Evolutionary conservation across 176 grass and related monocot species (phyloP).

Genomic region (Aegilops speltoides): DNA sequence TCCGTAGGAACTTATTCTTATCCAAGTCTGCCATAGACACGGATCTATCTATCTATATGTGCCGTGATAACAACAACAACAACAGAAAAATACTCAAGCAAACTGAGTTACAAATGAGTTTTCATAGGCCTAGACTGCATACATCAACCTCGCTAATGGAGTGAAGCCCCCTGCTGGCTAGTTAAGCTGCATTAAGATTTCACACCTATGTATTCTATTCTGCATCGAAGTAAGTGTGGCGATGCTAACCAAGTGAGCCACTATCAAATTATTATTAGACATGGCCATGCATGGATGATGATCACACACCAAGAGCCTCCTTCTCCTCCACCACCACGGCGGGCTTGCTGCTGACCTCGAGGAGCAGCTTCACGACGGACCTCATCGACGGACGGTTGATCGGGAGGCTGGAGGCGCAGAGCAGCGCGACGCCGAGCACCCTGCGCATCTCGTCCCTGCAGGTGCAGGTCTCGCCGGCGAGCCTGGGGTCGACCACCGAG

Average conservation of each 20-base stretch:
- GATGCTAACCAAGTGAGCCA: background rate
- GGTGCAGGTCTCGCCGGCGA: constrained; percentile 1
- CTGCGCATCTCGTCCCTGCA: constrained; percentile 46
- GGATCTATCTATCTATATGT: too few relatives aligned
- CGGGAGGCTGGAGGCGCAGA: constrained; percentile 62
- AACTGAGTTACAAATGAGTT: background rate
- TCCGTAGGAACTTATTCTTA: background rate
- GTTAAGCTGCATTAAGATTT: background rate
- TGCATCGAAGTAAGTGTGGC: background rate
- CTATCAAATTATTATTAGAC: background rate
- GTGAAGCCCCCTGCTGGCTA: background rate
- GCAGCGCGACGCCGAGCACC: constrained; percentile 64
- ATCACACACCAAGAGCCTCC: constrained; percentile 19
- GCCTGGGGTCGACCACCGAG: constrained; percentile 61
- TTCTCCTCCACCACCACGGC: constrained; percentile 21
- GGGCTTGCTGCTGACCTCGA: constrained; percentile 36
- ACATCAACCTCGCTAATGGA: background rate
- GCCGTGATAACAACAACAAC: background rate
- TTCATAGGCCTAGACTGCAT: background rate
- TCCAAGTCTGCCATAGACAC: background rate
- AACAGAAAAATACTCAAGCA: background rate
- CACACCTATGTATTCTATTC: background rate
- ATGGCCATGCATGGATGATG: background rate
- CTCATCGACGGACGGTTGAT: constrained; percentile 69
- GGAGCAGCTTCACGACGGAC: constrained; percentile 60